Percentiles rank a stretch among this genome's conserved stretches.
Evolutionary conservation across 75 land plant genomes (phyloP).

Genomic region (Pseudotsuga menziesii): DNA sequence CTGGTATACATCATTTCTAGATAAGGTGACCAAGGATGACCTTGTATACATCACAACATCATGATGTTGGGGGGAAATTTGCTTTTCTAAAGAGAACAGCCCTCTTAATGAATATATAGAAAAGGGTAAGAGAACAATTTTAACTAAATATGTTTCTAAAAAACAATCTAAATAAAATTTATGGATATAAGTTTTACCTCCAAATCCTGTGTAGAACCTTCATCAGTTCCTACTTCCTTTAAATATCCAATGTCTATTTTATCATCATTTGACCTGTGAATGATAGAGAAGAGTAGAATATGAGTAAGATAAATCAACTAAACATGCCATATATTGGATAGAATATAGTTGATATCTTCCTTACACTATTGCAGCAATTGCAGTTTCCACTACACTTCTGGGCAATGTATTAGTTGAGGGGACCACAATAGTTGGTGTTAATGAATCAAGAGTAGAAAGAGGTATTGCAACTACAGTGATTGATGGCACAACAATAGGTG

Average conservation of each 20-base stretch:
- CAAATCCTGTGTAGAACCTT: slow-evolving; percentile 52
- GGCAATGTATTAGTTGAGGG: neutral
- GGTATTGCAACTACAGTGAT: neutral
- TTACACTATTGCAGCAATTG: slow-evolving; percentile 8
- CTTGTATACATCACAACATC: too few species aligned
- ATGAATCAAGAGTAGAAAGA: slow-evolving; percentile 13
- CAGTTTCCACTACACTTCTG: slow-evolving; percentile 6
- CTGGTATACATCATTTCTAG: too few species aligned
- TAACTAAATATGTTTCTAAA: too few species aligned
- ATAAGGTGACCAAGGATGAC: too few species aligned
- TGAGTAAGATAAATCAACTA: too few species aligned
- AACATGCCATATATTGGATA: too few species aligned
- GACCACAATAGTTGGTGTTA: slow-evolving; percentile 7
- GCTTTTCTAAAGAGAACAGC: too few species aligned
- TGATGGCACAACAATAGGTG: slow-evolving; percentile 4
- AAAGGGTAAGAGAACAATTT: too few species aligned
- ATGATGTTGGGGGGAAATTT: too few species aligned
- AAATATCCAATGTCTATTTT: neutral
- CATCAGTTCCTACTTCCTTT: slow-evolving; percentile 26
- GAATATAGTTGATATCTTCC: neutral
- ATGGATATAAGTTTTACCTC: slow-evolving; percentile 33
- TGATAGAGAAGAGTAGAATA: neutral
- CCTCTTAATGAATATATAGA: too few species aligned
- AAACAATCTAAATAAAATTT: too few species aligned
- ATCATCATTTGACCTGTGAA: slow-evolving; percentile 6